A percentile compares a stretch with the other conserved stretches of the same genome.
phyloP scores from a whole-genome alignment of 1,284 basidiomycete species.

The Amylostereum areolatum region DNA sequence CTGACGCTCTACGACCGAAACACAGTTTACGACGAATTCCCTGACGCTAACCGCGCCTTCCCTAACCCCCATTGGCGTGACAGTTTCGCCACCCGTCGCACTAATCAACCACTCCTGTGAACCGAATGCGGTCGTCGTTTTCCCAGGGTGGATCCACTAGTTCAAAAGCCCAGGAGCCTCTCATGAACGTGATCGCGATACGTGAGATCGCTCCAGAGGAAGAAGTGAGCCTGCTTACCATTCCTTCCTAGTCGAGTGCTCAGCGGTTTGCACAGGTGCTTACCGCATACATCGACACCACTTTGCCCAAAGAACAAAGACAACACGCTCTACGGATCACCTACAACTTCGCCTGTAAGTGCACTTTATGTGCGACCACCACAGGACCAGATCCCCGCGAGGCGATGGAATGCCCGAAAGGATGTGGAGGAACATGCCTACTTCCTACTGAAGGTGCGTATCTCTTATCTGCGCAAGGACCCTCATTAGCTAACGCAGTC shows the following conservation, averaged over 20 bases:
- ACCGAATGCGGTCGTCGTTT: constrained; percentile 88
- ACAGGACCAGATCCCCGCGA: constrained; percentile 59
- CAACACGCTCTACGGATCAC: constrained; percentile 58
- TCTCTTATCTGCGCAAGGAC: neutral
- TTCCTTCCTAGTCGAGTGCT: constrained; percentile 5
- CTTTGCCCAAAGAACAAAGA: constrained; percentile 54
- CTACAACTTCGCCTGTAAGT: constrained; percentile 80
- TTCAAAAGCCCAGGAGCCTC: constrained; percentile 40
- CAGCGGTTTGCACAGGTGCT: constrained; percentile 34
- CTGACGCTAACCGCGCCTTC: constrained; percentile 78
- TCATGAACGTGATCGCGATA: constrained; percentile 70
- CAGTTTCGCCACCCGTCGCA: constrained; percentile 73
- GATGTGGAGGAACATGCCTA: constrained; percentile 55
- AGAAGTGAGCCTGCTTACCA: constrained; percentile 48
- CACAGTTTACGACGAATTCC: constrained; percentile 82
- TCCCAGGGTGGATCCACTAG: constrained; percentile 51
- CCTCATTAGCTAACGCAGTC: constrained; percentile 3
- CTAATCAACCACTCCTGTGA: constrained; percentile 89
- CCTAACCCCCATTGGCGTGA: constrained; percentile 74
- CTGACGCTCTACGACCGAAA: neutral
- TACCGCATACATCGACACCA: constrained; percentile 85
- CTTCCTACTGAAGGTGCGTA: constrained; percentile 49
- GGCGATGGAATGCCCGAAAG: constrained; percentile 59
- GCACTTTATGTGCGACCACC: constrained; percentile 46
- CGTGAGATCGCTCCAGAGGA: constrained; percentile 57